These are phyloP conservation scores for Beauveria sp. DNA, from an alignment of 2,329 filamentous ascomycete genomes.

Conservation along the genomic window DNA sequence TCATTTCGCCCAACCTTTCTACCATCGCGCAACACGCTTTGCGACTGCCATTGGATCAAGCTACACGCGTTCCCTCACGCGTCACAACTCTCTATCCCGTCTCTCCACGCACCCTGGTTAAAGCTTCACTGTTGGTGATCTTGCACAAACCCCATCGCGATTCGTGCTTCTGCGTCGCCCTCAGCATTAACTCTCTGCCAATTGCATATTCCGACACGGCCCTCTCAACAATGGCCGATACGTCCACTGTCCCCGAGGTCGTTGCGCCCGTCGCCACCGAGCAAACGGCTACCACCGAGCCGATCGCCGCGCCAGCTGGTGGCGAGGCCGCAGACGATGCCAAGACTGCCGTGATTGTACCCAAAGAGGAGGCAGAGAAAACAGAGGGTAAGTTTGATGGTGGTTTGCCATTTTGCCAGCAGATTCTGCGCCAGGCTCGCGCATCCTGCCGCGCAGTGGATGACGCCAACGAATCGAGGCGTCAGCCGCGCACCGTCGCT, in stretches of 20 bases:
- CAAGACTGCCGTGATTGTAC: slow-evolving; percentile 18
- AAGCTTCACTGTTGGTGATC: slow-evolving; percentile 10
- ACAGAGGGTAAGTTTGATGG: slow-evolving; percentile 24
- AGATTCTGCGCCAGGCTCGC: neutral
- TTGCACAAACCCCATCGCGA: slow-evolving; percentile 3
- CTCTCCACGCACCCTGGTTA: slow-evolving; percentile 7
- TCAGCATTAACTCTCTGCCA: neutral
- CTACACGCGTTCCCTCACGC: slow-evolving; percentile 11
- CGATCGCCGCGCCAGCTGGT: slow-evolving; percentile 19
- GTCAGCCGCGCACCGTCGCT: neutral
- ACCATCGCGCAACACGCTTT: slow-evolving; percentile 10
- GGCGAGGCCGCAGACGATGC: slow-evolving; percentile 17
- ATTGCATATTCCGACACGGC: slow-evolving; percentile 1
- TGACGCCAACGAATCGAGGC: neutral
- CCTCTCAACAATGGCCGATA: slow-evolving; percentile 30
- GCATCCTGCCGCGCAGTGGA: neutral
- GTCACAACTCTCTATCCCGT: slow-evolving; percentile 9
- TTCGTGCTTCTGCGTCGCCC: neutral
- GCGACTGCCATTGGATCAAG: slow-evolving; percentile 12
- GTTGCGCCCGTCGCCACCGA: slow-evolving; percentile 23
- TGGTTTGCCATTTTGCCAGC: neutral
- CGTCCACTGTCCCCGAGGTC: slow-evolving; percentile 29
- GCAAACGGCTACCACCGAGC: slow-evolving; percentile 18
- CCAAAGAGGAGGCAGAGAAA: slow-evolving; percentile 23
- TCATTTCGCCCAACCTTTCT: slow-evolving; percentile 5